These are phyloP conservation scores for Thielaviopsis cerberus DNA, from an alignment of 2,329 filamentous ascomycete species.

Conservation along the genomic window DNA sequence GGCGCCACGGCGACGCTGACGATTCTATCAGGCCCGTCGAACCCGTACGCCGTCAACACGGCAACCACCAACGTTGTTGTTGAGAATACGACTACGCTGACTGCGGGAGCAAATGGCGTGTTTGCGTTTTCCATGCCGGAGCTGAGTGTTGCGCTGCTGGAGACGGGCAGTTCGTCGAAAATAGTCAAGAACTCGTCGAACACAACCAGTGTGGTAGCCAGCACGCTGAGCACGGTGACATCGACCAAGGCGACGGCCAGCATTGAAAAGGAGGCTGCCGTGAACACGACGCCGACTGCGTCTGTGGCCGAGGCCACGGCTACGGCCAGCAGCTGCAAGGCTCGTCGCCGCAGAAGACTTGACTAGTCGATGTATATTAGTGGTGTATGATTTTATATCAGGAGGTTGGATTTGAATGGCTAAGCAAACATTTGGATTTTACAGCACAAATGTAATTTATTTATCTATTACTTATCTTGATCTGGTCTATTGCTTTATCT, in stretches of 20 bases:
- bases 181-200: background rate
- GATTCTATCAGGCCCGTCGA: constrained; percentile 24
- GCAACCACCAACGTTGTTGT: constrained; percentile 31
- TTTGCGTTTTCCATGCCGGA: constrained; percentile 35
- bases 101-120: constrained; percentile 25
- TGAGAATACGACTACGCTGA: constrained; percentile 21
- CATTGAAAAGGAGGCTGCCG: too few relatives aligned
- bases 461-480: background rate
- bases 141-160: constrained; percentile 37
- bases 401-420: background rate
- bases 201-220: background rate
- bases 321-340: background rate
- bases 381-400: background rate
- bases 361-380: background rate
- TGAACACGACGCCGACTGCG: too few relatives aligned
- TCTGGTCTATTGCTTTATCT: background rate
- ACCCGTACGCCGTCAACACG: constrained; percentile 26
- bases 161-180: constrained; percentile 17
- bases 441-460: background rate
- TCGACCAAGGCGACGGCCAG: background rate
- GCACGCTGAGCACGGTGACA: background rate
- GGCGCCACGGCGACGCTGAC: constrained; percentile 26
- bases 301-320: background rate
- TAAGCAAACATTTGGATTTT: background rate
- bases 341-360: background rate